A percentile compares a stretch with the other conserved stretches of the same genome.
These are phyloP conservation scores for Zanthoxylum bungeanum DNA, from an alignment of 345 rosid species.

Conservation along the genomic window DNA sequence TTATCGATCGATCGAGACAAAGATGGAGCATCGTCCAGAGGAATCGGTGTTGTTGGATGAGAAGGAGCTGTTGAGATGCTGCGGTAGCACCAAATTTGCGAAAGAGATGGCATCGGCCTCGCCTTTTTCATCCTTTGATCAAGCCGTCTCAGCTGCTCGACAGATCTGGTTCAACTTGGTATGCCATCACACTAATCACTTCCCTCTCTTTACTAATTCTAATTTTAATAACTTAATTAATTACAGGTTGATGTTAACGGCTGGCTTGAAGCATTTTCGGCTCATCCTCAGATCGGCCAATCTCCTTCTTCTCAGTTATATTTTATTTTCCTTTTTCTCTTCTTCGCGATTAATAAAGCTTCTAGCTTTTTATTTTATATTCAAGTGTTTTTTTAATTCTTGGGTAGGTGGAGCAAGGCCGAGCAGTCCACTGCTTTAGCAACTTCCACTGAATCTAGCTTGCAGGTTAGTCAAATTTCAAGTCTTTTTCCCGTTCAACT, in stretches of 20 bases:
- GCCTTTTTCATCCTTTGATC: slow-evolving; percentile 52
- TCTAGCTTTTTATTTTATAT: background rate
- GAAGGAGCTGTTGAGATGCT: slow-evolving; percentile 67
- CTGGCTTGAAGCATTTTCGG: slow-evolving; percentile 89
- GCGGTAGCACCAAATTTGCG: slow-evolving; percentile 77
- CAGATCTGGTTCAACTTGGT: slow-evolving; percentile 82
- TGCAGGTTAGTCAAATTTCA: slow-evolving; percentile 39
- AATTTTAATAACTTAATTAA: background rate
- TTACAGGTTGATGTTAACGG: slow-evolving; percentile 65
- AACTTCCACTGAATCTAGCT: slow-evolving; percentile 62
- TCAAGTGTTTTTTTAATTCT: background rate
- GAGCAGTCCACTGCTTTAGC: slow-evolving; percentile 90
- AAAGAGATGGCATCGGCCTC: slow-evolving; percentile 54
- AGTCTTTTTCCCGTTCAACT: background rate
- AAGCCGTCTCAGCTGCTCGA: slow-evolving; percentile 54
- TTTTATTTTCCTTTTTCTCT: background rate
- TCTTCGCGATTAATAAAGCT: background rate
- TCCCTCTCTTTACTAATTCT: background rate
- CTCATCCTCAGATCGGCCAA: slow-evolving; percentile 87
- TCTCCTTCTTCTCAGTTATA: slow-evolving; percentile 49
- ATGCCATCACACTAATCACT: background rate
- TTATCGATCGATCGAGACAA: too few species aligned
- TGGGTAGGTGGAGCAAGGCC: slow-evolving; percentile 57
- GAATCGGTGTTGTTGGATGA: slow-evolving; percentile 47
- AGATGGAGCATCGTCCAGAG: too few species aligned